Conservation (phyloP, 495 filamentous ascomycete genomes). For the Talaromyces wortmannii region DNA sequence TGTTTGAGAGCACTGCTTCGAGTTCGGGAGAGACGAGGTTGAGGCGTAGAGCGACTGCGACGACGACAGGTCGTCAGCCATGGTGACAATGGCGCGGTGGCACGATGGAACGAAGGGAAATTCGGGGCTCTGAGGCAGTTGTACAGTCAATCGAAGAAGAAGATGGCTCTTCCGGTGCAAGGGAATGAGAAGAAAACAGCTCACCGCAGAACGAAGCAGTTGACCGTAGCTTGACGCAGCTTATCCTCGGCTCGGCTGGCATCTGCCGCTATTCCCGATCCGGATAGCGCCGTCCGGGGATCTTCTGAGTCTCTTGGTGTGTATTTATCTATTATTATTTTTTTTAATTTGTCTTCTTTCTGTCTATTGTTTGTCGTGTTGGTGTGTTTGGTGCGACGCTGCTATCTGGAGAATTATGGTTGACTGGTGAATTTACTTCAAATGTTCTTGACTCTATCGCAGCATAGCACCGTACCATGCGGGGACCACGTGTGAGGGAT, state of each 20-base stretch:
- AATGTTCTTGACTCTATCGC: too few species aligned
- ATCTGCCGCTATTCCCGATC: background rate
- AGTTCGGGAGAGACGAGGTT: conserved; percentile 43
- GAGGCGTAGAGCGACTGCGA: conserved; percentile 42
- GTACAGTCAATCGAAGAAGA: background rate
- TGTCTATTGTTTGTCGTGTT: background rate
- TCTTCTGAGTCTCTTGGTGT: too few species aligned
- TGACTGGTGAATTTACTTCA: too few species aligned
- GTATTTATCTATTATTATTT: too few species aligned
- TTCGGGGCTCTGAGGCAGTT: background rate
- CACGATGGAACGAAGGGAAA: too few species aligned
- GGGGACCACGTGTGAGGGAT: too few species aligned
- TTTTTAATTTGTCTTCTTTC: background rate
- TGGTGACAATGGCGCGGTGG: conserved; percentile 12
- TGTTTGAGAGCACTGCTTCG: conserved; percentile 55
- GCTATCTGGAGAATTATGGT: background rate
- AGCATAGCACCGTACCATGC: too few species aligned
- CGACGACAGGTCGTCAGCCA: conserved; percentile 33
- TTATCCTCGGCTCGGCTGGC: conserved; percentile 4
- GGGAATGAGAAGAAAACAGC: background rate
- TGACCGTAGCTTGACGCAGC: background rate
- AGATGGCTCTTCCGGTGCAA: background rate
- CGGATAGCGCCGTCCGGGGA: conserved; percentile 2
- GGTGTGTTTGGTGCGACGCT: background rate
- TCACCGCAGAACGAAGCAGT: too few species aligned